Base-by-base conservation (phyloP, 1,284 basidiomycete genomes). In the Wallemia mellicola region DNA sequence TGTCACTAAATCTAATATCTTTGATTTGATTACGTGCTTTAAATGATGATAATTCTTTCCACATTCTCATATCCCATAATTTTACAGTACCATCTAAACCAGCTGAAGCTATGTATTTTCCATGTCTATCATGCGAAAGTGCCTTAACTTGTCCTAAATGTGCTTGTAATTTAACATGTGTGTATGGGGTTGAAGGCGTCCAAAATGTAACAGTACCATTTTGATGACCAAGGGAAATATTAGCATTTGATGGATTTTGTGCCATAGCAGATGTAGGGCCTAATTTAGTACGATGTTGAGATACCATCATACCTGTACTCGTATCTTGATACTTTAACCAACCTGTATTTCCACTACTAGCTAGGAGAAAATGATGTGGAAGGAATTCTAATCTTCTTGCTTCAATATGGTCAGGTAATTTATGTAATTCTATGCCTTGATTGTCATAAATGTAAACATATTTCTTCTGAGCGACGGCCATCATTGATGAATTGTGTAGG, bases 291-390 rank as follows among this genome's bases (percentile, higher is more conserved):
- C 86, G 79, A 68, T 92, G 87, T 69, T 89, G 82, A 38, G 81
- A 79, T 32, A 98, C 75, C 60, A 95, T 75, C 61, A 81, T 76
- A 19, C 92, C 92, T 0, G 91, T 98, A 1, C 89, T 91, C 0
- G 86, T 91, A 68, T 99, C 92, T 72, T 94, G 89, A 71, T 96
- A 99, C 72, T 92, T 92, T 1, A 98, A 75, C 68, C 82, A 87
- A 0, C 92, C 92, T 15, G 77, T 75, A 65, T 87, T 83, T 11
- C 89, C 88, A 32, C 15, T 61, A 27, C 27, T 19, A 1, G 80
- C 84, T 3, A 99, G 77, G 19, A 98, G 74, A 80, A 88, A 98
- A 69, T 99, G 94, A 66, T 91, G 96, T 0, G 88, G 89, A 9
- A 98, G 73, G 68, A 88, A 98, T 67, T 95, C 86, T 61, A 98